Evolutionary conservation across 192 early-diverging fungal species (phyloP).

Genomic region (Umbelopsis vinacea): DNA sequence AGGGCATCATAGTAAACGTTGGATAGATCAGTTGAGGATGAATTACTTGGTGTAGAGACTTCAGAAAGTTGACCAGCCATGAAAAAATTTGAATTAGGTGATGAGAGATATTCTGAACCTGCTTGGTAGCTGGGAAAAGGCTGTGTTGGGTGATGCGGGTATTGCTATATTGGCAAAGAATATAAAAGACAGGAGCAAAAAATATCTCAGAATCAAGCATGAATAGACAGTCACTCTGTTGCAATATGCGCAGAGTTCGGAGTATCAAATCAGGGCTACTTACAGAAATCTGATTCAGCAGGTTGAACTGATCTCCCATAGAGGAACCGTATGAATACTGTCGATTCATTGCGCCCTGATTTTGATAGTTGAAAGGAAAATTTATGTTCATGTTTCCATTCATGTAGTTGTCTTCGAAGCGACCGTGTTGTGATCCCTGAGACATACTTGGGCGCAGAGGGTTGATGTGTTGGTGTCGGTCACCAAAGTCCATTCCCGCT

Average conservation of each 20-base stretch:
- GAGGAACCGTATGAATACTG: slow-evolving; percentile 20
- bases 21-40: slow-evolving; percentile 1
- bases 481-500: slow-evolving; percentile 10
- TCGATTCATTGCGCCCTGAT: slow-evolving; percentile 10
- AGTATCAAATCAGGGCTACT: slow-evolving; percentile 15
- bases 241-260: slow-evolving; percentile 12
- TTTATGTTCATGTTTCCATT: slow-evolving; percentile 10
- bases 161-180: slow-evolving; percentile 9
- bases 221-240: slow-evolving; percentile 18
- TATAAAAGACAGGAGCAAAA: slow-evolving; percentile 9
- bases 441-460: slow-evolving; percentile 5
- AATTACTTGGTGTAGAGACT: slow-evolving; percentile 13
- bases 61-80: slow-evolving; percentile 16
- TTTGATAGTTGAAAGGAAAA: slow-evolving; percentile 4
- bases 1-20: slow-evolving; percentile 20
- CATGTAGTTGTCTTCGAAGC: slow-evolving; percentile 9
- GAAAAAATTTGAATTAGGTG: slow-evolving; percentile 15
- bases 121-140: slow-evolving; percentile 24
- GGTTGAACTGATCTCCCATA: slow-evolving; percentile 19
- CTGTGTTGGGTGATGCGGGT: slow-evolving; percentile 11
- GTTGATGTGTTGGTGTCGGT: slow-evolving; percentile 15
- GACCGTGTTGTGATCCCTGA: slow-evolving; percentile 10
- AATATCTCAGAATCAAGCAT: slow-evolving; percentile 13
- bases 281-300: slow-evolving; percentile 22
- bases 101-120: slow-evolving; percentile 25